Conservation (phyloP, 2,329 filamentous ascomycete species). For the Aaosphaeria arxii region DNA sequence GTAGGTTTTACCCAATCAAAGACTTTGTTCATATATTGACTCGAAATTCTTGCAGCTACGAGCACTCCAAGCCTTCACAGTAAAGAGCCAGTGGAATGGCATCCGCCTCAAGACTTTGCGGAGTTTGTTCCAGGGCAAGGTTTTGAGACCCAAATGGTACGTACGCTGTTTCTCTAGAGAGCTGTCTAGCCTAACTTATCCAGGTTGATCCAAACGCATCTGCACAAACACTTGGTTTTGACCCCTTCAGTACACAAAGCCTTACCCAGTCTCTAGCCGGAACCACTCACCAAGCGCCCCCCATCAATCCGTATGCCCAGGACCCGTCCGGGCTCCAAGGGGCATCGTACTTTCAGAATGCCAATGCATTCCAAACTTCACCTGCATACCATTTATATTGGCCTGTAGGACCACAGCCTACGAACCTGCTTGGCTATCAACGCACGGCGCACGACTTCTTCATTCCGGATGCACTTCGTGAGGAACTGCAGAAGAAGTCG, state of each 20-base stretch:
- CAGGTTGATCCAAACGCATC: constrained; percentile 34
- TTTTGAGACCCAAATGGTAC: constrained; percentile 52
- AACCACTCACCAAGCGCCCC: constrained; percentile 34
- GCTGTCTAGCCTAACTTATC: neutral
- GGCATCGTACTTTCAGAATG: constrained; percentile 63
- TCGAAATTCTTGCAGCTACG: constrained; percentile 27
- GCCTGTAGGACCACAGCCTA: constrained; percentile 76
- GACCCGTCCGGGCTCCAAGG: constrained; percentile 62
- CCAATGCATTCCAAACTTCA: constrained; percentile 53
- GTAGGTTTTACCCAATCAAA: constrained; percentile 29
- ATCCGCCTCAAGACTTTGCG: constrained; percentile 45
- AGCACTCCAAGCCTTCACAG: constrained; percentile 44
- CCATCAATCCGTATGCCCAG: constrained; percentile 69
- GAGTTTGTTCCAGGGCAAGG: constrained; percentile 55
- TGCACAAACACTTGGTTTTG: constrained; percentile 37
- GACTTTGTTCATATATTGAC: neutral
- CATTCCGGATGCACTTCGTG: constrained; percentile 77
- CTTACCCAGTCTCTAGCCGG: constrained; percentile 32
- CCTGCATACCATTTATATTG: constrained; percentile 83
- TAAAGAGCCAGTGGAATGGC: constrained; percentile 50
- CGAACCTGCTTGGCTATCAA: constrained; percentile 81
- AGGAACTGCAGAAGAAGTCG: constrained; percentile 84
- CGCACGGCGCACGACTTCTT: constrained; percentile 88
- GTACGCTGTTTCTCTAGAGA: constrained; percentile 13
- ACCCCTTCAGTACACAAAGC: constrained; percentile 42